Evolutionary conservation across 2,329 filamentous ascomycete species (phyloP).

Genomic region (Penicillium sp.): DNA sequence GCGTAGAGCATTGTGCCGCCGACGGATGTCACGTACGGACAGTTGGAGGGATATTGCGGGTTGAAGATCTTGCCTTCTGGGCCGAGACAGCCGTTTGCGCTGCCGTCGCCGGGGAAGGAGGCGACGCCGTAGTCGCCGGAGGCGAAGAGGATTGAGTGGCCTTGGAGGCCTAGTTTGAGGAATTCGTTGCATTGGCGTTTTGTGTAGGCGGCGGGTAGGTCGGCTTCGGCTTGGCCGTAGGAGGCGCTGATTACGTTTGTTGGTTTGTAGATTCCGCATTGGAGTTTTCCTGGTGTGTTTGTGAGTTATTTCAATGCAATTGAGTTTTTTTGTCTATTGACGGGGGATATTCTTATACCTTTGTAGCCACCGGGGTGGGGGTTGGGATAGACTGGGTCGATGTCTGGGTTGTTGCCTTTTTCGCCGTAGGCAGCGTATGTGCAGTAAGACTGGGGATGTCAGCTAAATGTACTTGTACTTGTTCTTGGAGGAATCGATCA

Average conservation of each 20-base stretch:
- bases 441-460: conserved; percentile 46
- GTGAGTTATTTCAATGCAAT: conserved; percentile 15
- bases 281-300: conserved; percentile 30
- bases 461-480: neutral
- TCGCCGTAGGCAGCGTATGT: conserved; percentile 50
- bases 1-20: conserved; percentile 38
- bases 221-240: conserved; percentile 54
- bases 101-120: conserved; percentile 39
- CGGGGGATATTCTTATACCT: conserved; percentile 32
- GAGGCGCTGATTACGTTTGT: conserved; percentile 57
- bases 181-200: conserved; percentile 47
- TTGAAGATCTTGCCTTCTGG: conserved; percentile 45
- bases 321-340: too few relatives aligned
- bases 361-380: conserved; percentile 49
- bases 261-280: conserved; percentile 51
- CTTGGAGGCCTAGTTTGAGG: conserved; percentile 49
- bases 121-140: conserved; percentile 34
- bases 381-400: conserved; percentile 53
- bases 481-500: too few relatives aligned
- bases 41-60: conserved; percentile 49
- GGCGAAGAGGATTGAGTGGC: conserved; percentile 31
- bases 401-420: conserved; percentile 46
- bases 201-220: conserved; percentile 54
- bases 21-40: conserved; percentile 52
- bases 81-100: conserved; percentile 39